Percentiles rank a stretch among this genome's conserved stretches.
Conservation (phyloP, 306 rosid species). For the Corylus americana region DNA sequence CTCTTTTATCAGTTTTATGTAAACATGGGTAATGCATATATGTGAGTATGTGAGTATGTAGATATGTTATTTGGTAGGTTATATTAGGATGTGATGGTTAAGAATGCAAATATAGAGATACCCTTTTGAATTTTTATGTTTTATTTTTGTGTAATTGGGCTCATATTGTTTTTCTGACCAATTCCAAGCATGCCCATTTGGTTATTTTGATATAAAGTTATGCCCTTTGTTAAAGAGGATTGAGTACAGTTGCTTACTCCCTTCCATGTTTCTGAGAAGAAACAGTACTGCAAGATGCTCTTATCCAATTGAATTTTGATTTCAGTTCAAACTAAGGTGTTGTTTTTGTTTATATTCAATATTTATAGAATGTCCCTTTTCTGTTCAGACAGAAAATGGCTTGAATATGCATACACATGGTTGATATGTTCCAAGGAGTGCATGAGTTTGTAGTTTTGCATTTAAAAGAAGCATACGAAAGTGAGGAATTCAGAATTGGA, state of each 20-base stretch:
- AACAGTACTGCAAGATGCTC: background rate
- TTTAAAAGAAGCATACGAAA: background rate
- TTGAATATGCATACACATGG: background rate
- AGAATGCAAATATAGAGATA: background rate
- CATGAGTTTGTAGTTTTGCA: background rate
- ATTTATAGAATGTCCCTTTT: too few relatives aligned
- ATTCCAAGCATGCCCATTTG: background rate
- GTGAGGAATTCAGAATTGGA: background rate
- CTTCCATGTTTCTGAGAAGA: background rate
- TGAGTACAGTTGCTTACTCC: background rate
- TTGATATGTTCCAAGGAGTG: background rate
- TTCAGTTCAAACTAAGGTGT: background rate
- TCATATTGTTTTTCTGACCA: background rate
- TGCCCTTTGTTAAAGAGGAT: background rate
- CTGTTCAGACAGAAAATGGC: background rate
- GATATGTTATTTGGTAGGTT: background rate
- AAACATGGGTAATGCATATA: background rate
- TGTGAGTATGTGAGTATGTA: background rate
- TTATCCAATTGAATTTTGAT: background rate
- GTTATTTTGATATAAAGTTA: background rate
- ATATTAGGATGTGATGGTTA: constrained; percentile 12
- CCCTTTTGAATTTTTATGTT: constrained; percentile 14
- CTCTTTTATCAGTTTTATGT: background rate
- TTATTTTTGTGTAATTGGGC: background rate
- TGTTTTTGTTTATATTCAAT: background rate